A percentile compares a stretch with the other conserved stretches of the same genome.
These are phyloP conservation scores for Proliferodiscus dingleyae DNA, from an alignment of 2,329 filamentous ascomycete genomes.

Conservation along the genomic window DNA sequence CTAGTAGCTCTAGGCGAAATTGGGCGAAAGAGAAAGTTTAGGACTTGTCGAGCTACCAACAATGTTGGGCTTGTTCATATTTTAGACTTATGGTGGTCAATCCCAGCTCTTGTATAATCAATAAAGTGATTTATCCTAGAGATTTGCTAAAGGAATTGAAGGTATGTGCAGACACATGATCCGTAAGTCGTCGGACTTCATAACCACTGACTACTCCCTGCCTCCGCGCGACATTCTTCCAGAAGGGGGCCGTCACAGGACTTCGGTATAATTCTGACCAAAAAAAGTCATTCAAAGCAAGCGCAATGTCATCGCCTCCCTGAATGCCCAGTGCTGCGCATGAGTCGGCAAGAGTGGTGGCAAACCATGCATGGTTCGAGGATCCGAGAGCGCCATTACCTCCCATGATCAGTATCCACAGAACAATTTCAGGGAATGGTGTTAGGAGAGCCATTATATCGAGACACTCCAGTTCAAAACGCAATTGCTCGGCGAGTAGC, in stretches of 20 bases:
- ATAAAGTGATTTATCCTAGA: no score
- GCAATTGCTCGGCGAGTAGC: conserved; percentile 4
- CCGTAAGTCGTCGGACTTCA: background rate
- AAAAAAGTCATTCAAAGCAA: conserved; percentile 5
- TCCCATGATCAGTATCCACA: conserved; percentile 11
- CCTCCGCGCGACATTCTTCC: background rate
- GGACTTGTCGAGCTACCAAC: no score
- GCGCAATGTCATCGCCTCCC: background rate
- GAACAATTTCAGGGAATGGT: conserved; percentile 11
- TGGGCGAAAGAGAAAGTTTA: no score
- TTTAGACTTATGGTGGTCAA: no score
- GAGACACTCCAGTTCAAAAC: background rate
- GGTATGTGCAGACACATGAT: background rate
- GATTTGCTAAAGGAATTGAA: no score
- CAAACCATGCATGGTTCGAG: conserved; percentile 4
- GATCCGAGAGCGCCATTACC: conserved; percentile 4
- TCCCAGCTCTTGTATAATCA: no score
- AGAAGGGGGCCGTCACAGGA: background rate
- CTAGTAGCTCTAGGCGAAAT: no score
- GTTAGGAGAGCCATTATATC: conserved; percentile 4
- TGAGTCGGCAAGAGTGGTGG: no score
- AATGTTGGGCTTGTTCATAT: no score
- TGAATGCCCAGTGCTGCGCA: no score
- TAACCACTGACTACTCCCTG: background rate
- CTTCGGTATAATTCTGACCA: conserved; percentile 4